Conservation (phyloP, 2,329 filamentous ascomycete species). For the Pseudogymnoascus sp. region DNA sequence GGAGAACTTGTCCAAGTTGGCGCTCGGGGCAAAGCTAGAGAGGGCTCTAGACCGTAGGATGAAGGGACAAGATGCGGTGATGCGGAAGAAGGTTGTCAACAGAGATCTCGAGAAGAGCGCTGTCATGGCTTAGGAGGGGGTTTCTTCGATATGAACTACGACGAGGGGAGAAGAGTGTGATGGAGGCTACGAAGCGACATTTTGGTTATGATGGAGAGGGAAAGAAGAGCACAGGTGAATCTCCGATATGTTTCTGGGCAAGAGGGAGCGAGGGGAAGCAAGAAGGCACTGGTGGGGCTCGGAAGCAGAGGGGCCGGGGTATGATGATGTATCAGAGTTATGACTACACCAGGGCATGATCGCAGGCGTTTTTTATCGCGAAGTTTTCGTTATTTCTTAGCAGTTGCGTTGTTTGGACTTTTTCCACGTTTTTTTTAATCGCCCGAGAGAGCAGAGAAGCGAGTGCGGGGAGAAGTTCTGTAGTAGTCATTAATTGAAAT, state of each 20-base stretch:
- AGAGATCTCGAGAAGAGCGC: constrained; percentile 17
- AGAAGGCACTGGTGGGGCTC: neutral
- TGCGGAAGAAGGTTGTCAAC: constrained; percentile 27
- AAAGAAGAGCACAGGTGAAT: neutral
- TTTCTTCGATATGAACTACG: neutral
- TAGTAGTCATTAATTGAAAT: constrained; percentile 4
- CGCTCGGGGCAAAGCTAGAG: constrained; percentile 67
- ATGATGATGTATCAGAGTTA: constrained; percentile 3
- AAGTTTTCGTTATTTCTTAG: constrained; percentile 6
- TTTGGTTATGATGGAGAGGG: neutral
- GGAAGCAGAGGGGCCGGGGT: neutral
- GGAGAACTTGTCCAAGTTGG: constrained; percentile 62
- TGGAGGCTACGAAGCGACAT: neutral
- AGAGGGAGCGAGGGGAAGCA: neutral
- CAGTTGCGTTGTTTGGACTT: constrained; percentile 5
- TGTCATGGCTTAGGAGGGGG: constrained; percentile 10
- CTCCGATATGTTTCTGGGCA: neutral
- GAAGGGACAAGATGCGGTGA: constrained; percentile 64
- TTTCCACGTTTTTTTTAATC: neutral
- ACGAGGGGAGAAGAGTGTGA: neutral
- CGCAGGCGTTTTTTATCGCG: neutral
- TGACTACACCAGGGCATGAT: constrained; percentile 7
- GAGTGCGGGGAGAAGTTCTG: neutral
- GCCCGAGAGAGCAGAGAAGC: neutral
- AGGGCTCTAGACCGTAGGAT: constrained; percentile 61